These are phyloP conservation scores for Sordariomycetes sp. DNA, from an alignment of 2,329 filamentous ascomycete species.

Conservation along the genomic window DNA sequence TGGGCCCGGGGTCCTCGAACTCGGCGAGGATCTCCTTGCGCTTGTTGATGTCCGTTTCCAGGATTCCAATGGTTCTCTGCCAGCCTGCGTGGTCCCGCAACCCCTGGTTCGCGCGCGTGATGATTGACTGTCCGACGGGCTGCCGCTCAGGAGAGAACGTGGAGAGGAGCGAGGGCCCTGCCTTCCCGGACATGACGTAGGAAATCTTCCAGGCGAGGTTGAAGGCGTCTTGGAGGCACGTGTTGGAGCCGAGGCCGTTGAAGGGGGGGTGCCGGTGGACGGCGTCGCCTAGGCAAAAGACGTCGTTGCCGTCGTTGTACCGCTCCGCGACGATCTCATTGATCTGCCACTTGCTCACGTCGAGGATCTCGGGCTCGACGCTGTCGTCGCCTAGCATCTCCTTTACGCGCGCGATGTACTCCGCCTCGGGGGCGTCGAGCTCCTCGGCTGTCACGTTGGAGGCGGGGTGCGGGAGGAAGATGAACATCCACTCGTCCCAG, in stretches of 20 bases:
- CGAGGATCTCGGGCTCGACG: slow-evolving; percentile 31
- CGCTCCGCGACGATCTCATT: slow-evolving; percentile 47
- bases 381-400: slow-evolving; percentile 42
- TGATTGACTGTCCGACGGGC: slow-evolving; percentile 31
- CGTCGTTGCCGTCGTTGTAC: slow-evolving; percentile 31
- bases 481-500: slow-evolving; percentile 50
- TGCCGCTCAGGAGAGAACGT: slow-evolving; percentile 32
- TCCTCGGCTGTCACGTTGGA: slow-evolving; percentile 17
- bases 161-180: slow-evolving; percentile 21
- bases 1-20: slow-evolving; percentile 20
- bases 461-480: slow-evolving; percentile 30
- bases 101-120: slow-evolving; percentile 43
- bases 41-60: slow-evolving; percentile 20
- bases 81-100: slow-evolving; percentile 34
- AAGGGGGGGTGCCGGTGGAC: slow-evolving; percentile 44
- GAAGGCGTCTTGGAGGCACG: slow-evolving; percentile 42
- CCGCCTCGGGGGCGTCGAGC: slow-evolving; percentile 22
- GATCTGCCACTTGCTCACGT: slow-evolving; percentile 43
- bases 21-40: slow-evolving; percentile 24
- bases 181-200: slow-evolving; percentile 21
- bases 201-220: slow-evolving; percentile 43
- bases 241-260: slow-evolving; percentile 44
- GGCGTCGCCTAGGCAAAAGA: slow-evolving; percentile 43
- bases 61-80: slow-evolving; percentile 30
- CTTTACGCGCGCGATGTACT: slow-evolving; percentile 29